These are phyloP conservation scores for Candida pseudofarinosa DNA, from an alignment of 805 yeast species.

Conservation along the genomic window DNA sequence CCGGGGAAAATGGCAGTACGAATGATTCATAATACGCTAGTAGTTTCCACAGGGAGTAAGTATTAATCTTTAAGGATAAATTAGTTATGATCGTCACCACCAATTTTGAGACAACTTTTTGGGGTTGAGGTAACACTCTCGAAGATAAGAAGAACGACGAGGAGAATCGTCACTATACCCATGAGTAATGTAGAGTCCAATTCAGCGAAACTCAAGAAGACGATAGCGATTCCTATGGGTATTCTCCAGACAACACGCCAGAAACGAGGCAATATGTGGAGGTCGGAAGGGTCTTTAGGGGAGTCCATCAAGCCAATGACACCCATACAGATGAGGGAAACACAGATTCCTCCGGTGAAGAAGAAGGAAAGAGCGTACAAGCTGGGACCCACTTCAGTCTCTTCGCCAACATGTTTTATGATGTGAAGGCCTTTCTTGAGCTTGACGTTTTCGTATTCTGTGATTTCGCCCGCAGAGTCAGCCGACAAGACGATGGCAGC, in stretches of 20 bases:
- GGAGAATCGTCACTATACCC: conserved; percentile 39
- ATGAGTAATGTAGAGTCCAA: conserved; percentile 34
- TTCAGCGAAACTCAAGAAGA: conserved; percentile 43
- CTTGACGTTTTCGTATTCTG: conserved; percentile 19
- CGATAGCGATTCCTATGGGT: conserved; percentile 36
- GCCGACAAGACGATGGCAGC: conserved; percentile 53
- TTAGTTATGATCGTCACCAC: too few species aligned
- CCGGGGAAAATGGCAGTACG: too few species aligned
- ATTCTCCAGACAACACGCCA: conserved; percentile 39
- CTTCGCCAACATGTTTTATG: conserved; percentile 1
- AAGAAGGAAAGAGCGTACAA: conserved; percentile 43
- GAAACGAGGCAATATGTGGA: conserved; percentile 27
- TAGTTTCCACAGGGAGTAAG: too few species aligned
- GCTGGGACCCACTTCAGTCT: conserved; percentile 25
- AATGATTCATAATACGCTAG: too few species aligned
- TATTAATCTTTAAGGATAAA: too few species aligned
- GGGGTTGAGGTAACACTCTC: conserved; percentile 34
- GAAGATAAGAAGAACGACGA: conserved; percentile 29
- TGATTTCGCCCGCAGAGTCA: conserved; percentile 53
- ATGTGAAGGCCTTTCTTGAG: conserved; percentile 2
- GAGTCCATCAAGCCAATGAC: conserved; percentile 43
- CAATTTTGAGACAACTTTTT: conserved; percentile 5
- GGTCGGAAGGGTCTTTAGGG: conserved; percentile 35
- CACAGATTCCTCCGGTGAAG: conserved; percentile 51
- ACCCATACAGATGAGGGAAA: conserved; percentile 37